phyloP scores from a whole-genome alignment of 768 basidiomycete species.

The Russula dissimulans region DNA sequence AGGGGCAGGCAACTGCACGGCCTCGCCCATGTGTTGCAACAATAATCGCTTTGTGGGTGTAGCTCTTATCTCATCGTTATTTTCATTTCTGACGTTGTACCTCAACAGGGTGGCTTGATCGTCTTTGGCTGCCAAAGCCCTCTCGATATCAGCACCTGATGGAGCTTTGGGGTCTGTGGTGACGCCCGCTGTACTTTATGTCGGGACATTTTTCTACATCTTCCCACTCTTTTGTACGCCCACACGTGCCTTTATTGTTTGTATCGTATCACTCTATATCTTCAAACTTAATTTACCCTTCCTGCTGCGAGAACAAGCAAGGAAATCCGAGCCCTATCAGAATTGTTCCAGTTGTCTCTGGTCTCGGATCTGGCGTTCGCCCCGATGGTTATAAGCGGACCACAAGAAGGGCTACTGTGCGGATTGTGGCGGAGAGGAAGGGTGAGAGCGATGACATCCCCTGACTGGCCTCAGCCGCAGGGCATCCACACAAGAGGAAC shows the following conservation, averaged over 20 bases:
- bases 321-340: too few species aligned
- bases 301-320: not conserved
- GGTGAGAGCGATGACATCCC: too few species aligned
- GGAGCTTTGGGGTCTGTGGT: not conserved
- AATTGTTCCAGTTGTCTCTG: too few species aligned
- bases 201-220: not conserved
- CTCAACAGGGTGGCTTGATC: not conserved
- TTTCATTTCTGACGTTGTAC: not conserved
- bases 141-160: not conserved
- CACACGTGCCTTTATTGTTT: not conserved
- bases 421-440: too few species aligned
- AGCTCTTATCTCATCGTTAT: not conserved
- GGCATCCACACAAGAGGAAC: too few species aligned
- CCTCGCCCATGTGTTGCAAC: not conserved
- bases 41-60: not conserved
- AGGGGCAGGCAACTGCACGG: not conserved
- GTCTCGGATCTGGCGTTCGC: too few species aligned
- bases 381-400: not conserved
- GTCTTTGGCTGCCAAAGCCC: not conserved
- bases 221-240: not conserved
- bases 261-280: not conserved
- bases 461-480: too few species aligned
- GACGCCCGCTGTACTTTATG: not conserved
- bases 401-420: too few species aligned
- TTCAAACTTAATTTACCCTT: not conserved